Conservation (phyloP, 2,329 filamentous ascomycete species). For the Lasiodiplodia theobromae region DNA sequence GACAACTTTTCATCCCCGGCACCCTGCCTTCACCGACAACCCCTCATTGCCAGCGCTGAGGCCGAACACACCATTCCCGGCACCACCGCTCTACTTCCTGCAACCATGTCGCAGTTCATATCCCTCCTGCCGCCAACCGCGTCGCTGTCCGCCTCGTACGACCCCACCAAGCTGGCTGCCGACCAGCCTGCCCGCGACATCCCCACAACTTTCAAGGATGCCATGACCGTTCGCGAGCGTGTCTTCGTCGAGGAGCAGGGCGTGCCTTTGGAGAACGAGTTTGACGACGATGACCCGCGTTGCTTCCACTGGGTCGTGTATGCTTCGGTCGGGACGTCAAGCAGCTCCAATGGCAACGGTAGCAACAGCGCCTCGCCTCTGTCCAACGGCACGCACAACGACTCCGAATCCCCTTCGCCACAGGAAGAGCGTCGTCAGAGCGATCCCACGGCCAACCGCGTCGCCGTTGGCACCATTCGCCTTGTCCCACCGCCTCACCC, state of each 20-base stretch:
- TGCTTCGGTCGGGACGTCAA: constrained; percentile 62
- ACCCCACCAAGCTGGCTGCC: constrained; percentile 43
- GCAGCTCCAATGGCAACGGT: constrained; percentile 41
- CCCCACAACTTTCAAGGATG: constrained; percentile 58
- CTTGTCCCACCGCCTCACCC: constrained; percentile 82
- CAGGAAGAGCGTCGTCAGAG: constrained; percentile 43
- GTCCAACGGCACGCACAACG: constrained; percentile 39
- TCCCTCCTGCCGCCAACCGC: constrained; percentile 47
- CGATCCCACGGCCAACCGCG: constrained; percentile 45
- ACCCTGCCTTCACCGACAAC: background rate
- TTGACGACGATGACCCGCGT: constrained; percentile 80
- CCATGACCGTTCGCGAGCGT: constrained; percentile 63
- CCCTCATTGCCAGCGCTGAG: background rate
- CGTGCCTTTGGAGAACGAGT: constrained; percentile 70
- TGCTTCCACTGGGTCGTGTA: constrained; percentile 92
- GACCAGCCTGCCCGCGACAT: constrained; percentile 45
- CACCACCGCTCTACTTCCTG: constrained; percentile 10
- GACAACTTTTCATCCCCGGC: constrained; percentile 8
- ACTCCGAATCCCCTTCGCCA: constrained; percentile 45
- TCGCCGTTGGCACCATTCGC: constrained; percentile 77
- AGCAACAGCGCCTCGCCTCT: constrained; percentile 40
- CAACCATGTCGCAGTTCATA: constrained; percentile 46
- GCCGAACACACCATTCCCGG: background rate
- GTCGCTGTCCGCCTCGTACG: constrained; percentile 44
- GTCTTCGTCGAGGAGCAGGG: constrained; percentile 67